These are phyloP conservation scores for Cystofilobasidium ferigula DNA, from an alignment of 768 basidiomycete species.

Conservation along the genomic window DNA sequence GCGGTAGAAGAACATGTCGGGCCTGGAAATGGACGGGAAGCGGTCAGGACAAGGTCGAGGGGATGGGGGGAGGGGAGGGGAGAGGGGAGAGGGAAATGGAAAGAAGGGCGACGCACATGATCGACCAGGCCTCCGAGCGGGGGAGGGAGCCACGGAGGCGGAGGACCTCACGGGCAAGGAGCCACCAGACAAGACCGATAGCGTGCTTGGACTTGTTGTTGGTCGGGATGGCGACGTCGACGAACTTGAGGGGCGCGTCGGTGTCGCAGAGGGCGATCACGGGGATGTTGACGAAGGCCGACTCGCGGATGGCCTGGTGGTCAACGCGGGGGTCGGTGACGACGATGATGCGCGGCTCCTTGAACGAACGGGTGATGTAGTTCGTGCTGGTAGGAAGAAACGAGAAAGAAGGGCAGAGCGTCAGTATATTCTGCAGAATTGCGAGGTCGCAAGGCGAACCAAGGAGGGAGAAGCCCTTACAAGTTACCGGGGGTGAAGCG, in stretches of 20 bases:
- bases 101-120: constrained; percentile 92
- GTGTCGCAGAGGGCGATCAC: constrained; percentile 99
- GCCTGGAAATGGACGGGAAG: neutral
- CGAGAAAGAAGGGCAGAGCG: constrained; percentile 11
- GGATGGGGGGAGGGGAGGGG: constrained; percentile 10
- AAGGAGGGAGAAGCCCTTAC: constrained; percentile 1
- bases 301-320: constrained; percentile 99
- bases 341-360: constrained; percentile 95
- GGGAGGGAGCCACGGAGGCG: constrained; percentile 88
- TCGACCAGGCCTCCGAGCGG: constrained; percentile 88
- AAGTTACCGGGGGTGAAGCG: constrained; percentile 49
- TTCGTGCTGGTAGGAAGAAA: too few relatives aligned
- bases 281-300: constrained; percentile 99
- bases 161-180: constrained; percentile 93
- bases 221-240: constrained; percentile 95
- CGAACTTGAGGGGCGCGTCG: constrained; percentile 92
- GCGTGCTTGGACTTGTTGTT: constrained; percentile 99
- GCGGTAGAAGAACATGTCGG: constrained; percentile 71
- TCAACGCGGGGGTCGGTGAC: constrained; percentile 99
- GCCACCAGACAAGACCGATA: constrained; percentile 94
- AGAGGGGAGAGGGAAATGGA: neutral
- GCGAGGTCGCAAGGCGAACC: neutral
- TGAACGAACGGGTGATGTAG: constrained; percentile 95
- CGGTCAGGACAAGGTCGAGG: constrained; percentile 31
- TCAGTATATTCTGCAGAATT: neutral